phyloP scores from a whole-genome alignment of 805 yeast genomes.

The Ogataea methylovora region DNA sequence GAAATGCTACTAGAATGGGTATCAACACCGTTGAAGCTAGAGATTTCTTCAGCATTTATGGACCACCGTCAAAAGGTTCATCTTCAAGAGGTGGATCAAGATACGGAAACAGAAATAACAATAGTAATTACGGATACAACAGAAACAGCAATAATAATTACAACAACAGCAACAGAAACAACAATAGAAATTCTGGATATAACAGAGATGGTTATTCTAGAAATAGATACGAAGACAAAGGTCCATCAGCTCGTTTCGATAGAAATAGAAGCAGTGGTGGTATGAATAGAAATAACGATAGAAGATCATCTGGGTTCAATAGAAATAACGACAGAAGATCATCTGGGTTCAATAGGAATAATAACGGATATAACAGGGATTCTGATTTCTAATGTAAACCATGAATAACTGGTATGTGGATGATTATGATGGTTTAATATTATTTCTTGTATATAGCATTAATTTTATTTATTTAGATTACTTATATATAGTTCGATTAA shows the following conservation, averaged over 20 bases:
- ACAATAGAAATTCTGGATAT: constrained; percentile 3
- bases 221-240: constrained; percentile 1
- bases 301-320: constrained; percentile 1
- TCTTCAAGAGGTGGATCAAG: constrained; percentile 7
- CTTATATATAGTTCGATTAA: too few relatives aligned
- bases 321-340: not conserved
- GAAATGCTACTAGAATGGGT: constrained; percentile 19
- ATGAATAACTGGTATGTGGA: too few relatives aligned
- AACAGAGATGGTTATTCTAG: constrained; percentile 1
- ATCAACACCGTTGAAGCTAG: constrained; percentile 17
- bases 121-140: constrained; percentile 7
- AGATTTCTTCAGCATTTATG: constrained; percentile 24
- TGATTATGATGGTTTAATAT: too few relatives aligned
- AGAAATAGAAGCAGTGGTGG: not conserved
- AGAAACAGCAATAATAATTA: constrained; percentile 6
- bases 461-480: too few relatives aligned
- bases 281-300: constrained; percentile 1
- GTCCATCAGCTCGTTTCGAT: not conserved
- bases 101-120: constrained; percentile 9
- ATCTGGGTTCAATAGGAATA: too few relatives aligned
- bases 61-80: constrained; percentile 13
- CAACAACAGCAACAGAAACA: constrained; percentile 3
- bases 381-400: too few relatives aligned
- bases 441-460: too few relatives aligned
- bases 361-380: too few relatives aligned